These are phyloP conservation scores for Cyclotella kingstonii DNA, from an alignment of 108 stramenopile species.

Conservation along the genomic window DNA sequence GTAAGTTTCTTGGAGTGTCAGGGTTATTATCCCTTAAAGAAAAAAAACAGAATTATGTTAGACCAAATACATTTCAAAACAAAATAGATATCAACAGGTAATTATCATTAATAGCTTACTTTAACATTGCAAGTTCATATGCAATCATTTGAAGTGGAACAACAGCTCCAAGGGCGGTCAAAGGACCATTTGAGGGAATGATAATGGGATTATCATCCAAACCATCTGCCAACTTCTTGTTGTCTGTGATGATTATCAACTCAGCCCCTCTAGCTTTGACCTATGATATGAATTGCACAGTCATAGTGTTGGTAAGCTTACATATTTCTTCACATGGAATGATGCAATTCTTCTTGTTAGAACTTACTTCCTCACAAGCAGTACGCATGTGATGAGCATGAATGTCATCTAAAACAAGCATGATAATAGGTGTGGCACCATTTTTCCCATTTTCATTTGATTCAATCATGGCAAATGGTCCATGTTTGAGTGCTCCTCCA, in stretches of 20 bases:
- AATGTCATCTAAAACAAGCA: constrained; percentile 78
- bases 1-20: constrained; percentile 82
- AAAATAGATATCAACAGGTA: not conserved
- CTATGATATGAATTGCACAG: not conserved
- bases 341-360: not conserved
- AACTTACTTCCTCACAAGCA: constrained; percentile 57
- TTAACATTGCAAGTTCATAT: constrained; percentile 80
- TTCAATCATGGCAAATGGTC: constrained; percentile 83
- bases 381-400: constrained; percentile 77
- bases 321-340: not conserved
- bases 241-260: constrained; percentile 70
- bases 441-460: constrained; percentile 55
- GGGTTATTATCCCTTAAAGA: constrained; percentile 67
- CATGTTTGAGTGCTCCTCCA: constrained; percentile 91
- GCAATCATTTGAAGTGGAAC: constrained; percentile 83
- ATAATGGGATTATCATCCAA: constrained; percentile 70
- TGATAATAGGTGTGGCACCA: constrained; percentile 81
- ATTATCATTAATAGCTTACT: constrained; percentile 8
- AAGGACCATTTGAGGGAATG: constrained; percentile 72
- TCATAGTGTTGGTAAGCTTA: not conserved
- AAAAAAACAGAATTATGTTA: not conserved
- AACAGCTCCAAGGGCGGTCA: constrained; percentile 73
- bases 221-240: constrained; percentile 66
- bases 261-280: constrained; percentile 81
- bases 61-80: not conserved